phyloP scores from a whole-genome alignment of 164 flowering plant species.

The Berberis thunbergii region DNA sequence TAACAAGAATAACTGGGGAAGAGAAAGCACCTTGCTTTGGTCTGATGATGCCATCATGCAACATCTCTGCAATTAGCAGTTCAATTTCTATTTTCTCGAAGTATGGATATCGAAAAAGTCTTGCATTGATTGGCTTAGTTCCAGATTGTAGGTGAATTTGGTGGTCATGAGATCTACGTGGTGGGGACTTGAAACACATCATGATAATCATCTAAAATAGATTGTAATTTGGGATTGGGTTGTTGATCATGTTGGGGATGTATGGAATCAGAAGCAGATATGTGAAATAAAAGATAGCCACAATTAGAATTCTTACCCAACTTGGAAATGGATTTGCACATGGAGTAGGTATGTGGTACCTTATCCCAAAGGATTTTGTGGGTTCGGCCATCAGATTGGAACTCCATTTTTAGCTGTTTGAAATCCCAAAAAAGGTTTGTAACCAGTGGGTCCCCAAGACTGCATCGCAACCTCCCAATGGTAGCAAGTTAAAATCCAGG shows the following conservation, averaged over 20 bases:
- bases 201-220: background rate
- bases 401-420: background rate
- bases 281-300: background rate
- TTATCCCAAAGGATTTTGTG: background rate
- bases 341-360: background rate
- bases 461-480: background rate
- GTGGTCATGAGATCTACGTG: background rate
- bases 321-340: background rate
- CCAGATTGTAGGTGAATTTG: background rate
- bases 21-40: slow-evolving; percentile 3
- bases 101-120: slow-evolving; percentile 1
- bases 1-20: background rate
- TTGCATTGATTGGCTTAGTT: background rate
- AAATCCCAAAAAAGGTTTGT: slow-evolving; percentile 1
- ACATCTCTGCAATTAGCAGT: background rate
- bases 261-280: background rate
- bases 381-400: background rate
- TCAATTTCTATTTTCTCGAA: slow-evolving; percentile 1
- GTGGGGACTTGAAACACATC: slow-evolving; percentile 5
- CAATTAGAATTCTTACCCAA: background rate
- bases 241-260: background rate
- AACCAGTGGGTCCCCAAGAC: slow-evolving; percentile 1
- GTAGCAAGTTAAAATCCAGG: background rate
- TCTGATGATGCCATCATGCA: background rate
- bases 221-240: background rate